Evolutionary conservation across 2,329 filamentous ascomycete genomes (phyloP), one percentile per base, ranked within the genome.

Genomic region (Clarireedia homoeocarpa): DNA sequence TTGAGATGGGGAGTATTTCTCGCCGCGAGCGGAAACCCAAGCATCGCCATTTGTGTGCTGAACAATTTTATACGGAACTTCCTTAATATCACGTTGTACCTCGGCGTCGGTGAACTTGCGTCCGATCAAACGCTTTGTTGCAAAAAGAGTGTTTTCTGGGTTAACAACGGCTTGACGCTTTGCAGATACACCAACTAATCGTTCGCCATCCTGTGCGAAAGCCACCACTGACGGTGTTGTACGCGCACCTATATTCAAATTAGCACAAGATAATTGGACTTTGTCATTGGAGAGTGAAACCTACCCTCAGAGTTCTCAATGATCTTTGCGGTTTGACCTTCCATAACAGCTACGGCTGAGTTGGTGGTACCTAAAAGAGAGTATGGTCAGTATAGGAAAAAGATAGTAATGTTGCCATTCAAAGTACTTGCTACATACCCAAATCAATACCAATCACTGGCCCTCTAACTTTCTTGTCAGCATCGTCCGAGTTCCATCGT

Each of bases 141-240:
- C 92, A 74, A 96, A 97, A 58, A 97, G 85, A 57, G 92, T 97
- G 81, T 96, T 96, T 76, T 96, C 91, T 59, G 92, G 92, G 81
- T 97, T 97, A 70, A 97, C 91, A 67, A 96, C 92, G 63, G 91
- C 92, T 79, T 97, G 92, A 71, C 91, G 91, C 84, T 97, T 97
- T 69, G 92, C 92, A 61, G 92, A 90, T 65, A 96, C 91, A 87
- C 92, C 92, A 65, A 97, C 92, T 61, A 97, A 82, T 71, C 92
- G 88, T 82, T 97, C 92, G 65, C 91, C 91, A 72, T 96, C 91
- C 77, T 95, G 87, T 64, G 91, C 86, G 74, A 97, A 97, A 68
- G 89, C 94, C 63, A 97, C 92, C 57, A 96, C 91, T 57, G 92
- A 97, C 52, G 92, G 90, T 54, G 90, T 95, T 73, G 90, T 95